Percentiles rank a stretch among this genome's conserved stretches.
Conservation (phyloP, 75 land plant genomes). For the Picea sitchensis region DNA sequence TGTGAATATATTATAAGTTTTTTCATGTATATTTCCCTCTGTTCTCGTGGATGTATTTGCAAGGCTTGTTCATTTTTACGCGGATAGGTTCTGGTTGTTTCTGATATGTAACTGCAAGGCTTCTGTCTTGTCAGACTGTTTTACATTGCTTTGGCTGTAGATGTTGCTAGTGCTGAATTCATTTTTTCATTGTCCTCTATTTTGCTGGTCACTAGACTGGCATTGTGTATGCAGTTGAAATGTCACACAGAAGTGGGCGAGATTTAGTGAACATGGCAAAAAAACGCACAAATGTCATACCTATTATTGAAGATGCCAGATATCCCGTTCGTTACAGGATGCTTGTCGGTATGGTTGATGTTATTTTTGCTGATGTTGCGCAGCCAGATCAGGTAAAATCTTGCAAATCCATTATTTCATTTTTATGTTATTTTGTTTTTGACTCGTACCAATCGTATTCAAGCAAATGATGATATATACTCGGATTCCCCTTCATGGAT, state of each 20-base stretch:
- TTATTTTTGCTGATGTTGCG: constrained; percentile 96
- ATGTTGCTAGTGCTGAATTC: background rate
- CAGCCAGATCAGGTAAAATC: constrained; percentile 81
- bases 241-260: constrained; percentile 95
- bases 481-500: constrained; percentile 77
- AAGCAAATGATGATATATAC: constrained; percentile 15
- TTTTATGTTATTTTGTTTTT: constrained; percentile 16
- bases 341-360: constrained; percentile 98
- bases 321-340: constrained; percentile 83
- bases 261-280: constrained; percentile 97
- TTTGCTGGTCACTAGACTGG: constrained; percentile 48
- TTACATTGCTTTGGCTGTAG: background rate
- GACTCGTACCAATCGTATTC: background rate
- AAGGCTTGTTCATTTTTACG: too few relatives aligned
- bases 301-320: constrained; percentile 96
- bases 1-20: too few relatives aligned
- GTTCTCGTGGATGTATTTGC: too few relatives aligned
- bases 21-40: too few relatives aligned
- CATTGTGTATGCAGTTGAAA: constrained; percentile 93
- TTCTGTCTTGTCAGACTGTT: too few relatives aligned
- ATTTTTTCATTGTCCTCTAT: constrained; percentile 1
- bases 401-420: background rate
- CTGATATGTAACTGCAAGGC: too few relatives aligned
- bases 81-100: too few relatives aligned
- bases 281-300: constrained; percentile 92